A percentile compares a stretch with the other conserved stretches of the same genome.
Evolutionary conservation across 495 filamentous ascomycete genomes (phyloP).

Genomic region (Penicillium dipodomyicola): DNA sequence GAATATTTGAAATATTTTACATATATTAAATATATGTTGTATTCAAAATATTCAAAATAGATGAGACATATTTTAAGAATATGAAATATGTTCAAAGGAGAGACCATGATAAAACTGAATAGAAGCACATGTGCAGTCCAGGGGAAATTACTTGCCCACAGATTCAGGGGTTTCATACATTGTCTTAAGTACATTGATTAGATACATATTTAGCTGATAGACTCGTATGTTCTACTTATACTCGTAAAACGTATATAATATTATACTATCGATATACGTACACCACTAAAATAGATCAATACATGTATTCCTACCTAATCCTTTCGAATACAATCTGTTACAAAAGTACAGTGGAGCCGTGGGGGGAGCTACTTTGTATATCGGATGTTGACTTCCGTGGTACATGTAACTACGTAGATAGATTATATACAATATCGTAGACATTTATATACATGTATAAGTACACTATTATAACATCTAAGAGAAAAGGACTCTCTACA

Average conservation of each 20-base stretch:
- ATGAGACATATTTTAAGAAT: neutral
- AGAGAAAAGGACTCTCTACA: too few relatives aligned
- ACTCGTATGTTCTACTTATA: neutral
- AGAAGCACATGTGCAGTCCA: neutral
- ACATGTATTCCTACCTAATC: neutral
- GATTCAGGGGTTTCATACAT: slow-evolving; percentile 8
- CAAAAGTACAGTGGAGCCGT: neutral
- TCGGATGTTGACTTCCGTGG: neutral
- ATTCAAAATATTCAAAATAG: too few relatives aligned
- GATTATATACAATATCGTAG: too few relatives aligned
- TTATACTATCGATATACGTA: too few relatives aligned
- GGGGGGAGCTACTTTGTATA: neutral
- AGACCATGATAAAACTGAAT: neutral
- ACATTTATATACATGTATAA: neutral
- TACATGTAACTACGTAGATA: neutral
- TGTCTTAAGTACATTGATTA: neutral
- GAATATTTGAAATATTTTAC: too few relatives aligned
- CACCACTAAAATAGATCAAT: neutral
- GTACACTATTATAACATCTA: too few relatives aligned
- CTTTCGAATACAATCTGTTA: neutral
- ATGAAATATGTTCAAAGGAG: neutral
- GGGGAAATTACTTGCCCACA: neutral
- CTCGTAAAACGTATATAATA: too few relatives aligned
- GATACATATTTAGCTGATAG: neutral
- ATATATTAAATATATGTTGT: too few relatives aligned